These are phyloP conservation scores for Hypoxylon rubiginosum DNA, from an alignment of 2,329 filamentous ascomycete species.

Conservation along the genomic window DNA sequence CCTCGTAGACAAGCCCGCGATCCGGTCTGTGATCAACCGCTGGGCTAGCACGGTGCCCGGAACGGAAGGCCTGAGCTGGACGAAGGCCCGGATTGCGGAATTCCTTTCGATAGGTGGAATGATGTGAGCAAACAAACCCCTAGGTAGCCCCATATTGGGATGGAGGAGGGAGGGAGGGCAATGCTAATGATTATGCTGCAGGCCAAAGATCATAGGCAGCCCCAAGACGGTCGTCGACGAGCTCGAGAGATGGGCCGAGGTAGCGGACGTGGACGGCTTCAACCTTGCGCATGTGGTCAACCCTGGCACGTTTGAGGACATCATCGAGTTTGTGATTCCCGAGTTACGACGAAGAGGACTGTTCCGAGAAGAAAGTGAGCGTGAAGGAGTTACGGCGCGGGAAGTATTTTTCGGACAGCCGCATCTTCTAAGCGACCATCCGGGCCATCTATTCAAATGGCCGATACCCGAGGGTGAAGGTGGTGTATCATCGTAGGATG, in stretches of 20 bases:
- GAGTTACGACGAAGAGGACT: conserved; percentile 56
- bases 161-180: not conserved
- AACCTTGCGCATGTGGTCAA: conserved; percentile 45
- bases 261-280: conserved; percentile 45
- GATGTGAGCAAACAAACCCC: conserved; percentile 29
- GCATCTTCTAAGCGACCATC: conserved; percentile 68
- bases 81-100: conserved; percentile 59
- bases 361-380: conserved; percentile 32
- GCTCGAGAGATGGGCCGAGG: conserved; percentile 45
- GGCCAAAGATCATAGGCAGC: conserved; percentile 43
- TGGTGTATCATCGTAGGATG: not conserved
- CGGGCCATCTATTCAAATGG: conserved; percentile 55
- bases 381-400: conserved; percentile 40
- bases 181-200: conserved; percentile 11
- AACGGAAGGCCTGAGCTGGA: conserved; percentile 57
- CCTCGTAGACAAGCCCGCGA: conserved; percentile 65
- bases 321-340: conserved; percentile 44
- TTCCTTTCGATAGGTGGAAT: conserved; percentile 55
- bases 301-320: conserved; percentile 46
- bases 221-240: conserved; percentile 46
- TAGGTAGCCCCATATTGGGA: not conserved
- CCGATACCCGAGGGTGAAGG: conserved; percentile 15
- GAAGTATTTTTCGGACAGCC: conserved; percentile 54
- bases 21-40: conserved; percentile 50
- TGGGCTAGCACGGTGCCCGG: conserved; percentile 59